Evolutionary conservation across 2,329 filamentous ascomycete species (phyloP).

Genomic region (Dactylellina parvicollis): DNA sequence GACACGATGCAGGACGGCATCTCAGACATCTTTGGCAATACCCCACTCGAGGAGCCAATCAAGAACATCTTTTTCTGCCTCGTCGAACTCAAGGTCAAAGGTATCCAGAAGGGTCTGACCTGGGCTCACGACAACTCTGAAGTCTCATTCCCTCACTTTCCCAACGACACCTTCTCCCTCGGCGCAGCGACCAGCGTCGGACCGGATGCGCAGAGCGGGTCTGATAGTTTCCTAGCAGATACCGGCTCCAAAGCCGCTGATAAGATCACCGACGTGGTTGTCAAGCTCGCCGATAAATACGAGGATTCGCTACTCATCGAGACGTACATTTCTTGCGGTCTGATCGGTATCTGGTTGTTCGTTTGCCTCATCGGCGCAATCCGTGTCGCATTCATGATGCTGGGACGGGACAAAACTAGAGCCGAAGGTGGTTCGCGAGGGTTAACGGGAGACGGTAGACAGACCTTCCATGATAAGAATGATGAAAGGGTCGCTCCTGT

Average conservation of each 20-base stretch:
- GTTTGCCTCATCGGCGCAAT: slow-evolving; percentile 78
- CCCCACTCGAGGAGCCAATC: slow-evolving; percentile 70
- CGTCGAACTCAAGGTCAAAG: slow-evolving; percentile 84
- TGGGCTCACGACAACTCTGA: slow-evolving; percentile 92
- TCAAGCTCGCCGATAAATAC: slow-evolving; percentile 74
- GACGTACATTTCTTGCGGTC: slow-evolving; percentile 77
- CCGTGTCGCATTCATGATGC: slow-evolving; percentile 72
- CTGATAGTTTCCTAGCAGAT: slow-evolving; percentile 79
- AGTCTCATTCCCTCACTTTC: slow-evolving; percentile 79
- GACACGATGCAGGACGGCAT: slow-evolving; percentile 78
- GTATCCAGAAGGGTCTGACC: slow-evolving; percentile 86
- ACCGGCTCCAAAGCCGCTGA: slow-evolving; percentile 78
- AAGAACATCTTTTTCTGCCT: slow-evolving; percentile 84
- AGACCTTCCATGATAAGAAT: slow-evolving; percentile 11
- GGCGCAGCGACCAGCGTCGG: slow-evolving; percentile 73
- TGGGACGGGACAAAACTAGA: slow-evolving; percentile 69
- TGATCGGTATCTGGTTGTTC: slow-evolving; percentile 81
- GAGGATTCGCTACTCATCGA: slow-evolving; percentile 76
- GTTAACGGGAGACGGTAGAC: slow-evolving; percentile 32
- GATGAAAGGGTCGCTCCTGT: slow-evolving; percentile 36
- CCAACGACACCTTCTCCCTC: slow-evolving; percentile 82
- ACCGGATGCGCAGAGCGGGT: slow-evolving; percentile 66
- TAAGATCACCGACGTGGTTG: slow-evolving; percentile 80
- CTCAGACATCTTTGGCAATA: slow-evolving; percentile 81
- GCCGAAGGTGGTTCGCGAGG: slow-evolving; percentile 65